Evolutionary conservation across 768 basidiomycete species (phyloP), one percentile per base, ranked within the genome.

Genomic region (Podaxis sp.): DNA sequence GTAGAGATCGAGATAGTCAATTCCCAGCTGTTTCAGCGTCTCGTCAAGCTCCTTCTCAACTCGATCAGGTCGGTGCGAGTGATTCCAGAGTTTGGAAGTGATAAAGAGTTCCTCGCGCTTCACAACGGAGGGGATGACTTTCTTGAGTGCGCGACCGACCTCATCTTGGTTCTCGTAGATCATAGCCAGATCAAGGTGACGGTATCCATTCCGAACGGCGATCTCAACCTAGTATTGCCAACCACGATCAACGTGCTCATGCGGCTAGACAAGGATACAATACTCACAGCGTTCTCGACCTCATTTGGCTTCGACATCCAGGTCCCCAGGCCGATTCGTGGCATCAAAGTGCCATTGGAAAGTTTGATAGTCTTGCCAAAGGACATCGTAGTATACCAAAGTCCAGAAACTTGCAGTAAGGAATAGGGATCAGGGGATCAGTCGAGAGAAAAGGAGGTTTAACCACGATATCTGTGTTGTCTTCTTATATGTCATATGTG

Each of bases 31-130:
- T 60, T 73, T 70, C 20, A 96, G 81, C 15, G 91, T 91, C 75
- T 87, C 85, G 57, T 95, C 86, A 52, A 95, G 86, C 67, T 87
- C 89, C 54, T 82, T 84, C 78, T 88, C 89, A 30, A 90, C 91
- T 56, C 80, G 72, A 7, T 82, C 80, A 4, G 89, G 86, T 63
- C 80, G 82, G 70, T 92, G 91, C 10, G 83, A 78, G 52, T 81
- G 80, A 75, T 93, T 93, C 93, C 93, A 95, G 52, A 93, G 81
- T 74, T 95, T 92, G 48, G 86, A 87, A 2, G 90, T 91, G 73
- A 91, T 86, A 74, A 89, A 93, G 60, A 94, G 82, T 13, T 95
- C 87, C 71, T 90, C 85, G 66, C 93, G 89, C 70, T 87, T 84
- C 64, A 93, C 90, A 58, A 92, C 88, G 8, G 84, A 83, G 0